phyloP scores from a whole-genome alignment of 2,329 filamentous ascomycete species.

The Claviceps purpurea region DNA sequence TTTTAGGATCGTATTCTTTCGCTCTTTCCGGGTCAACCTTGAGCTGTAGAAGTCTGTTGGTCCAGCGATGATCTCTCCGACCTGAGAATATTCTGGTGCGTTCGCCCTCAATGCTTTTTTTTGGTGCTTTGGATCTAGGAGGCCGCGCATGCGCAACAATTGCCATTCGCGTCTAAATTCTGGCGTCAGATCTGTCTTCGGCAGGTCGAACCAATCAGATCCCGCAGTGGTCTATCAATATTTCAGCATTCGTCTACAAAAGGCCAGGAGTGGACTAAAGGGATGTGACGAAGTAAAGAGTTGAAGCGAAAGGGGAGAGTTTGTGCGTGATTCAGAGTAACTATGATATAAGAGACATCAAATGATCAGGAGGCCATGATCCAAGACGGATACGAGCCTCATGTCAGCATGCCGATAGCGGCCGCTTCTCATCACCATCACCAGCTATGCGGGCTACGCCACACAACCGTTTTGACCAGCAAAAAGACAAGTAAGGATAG shows the following conservation, averaged over 20 bases:
- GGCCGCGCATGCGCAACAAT: slow-evolving; percentile 74
- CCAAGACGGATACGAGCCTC: slow-evolving; percentile 27
- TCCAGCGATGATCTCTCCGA: slow-evolving; percentile 79
- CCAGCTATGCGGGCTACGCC: neutral
- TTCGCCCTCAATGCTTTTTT: slow-evolving; percentile 66
- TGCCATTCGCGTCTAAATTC: slow-evolving; percentile 83
- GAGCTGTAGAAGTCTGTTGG: slow-evolving; percentile 77
- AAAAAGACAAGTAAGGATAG: neutral
- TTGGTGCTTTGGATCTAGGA: slow-evolving; percentile 85
- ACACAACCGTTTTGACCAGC: neutral
- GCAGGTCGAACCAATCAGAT: slow-evolving; percentile 74
- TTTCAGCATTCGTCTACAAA: slow-evolving; percentile 11
- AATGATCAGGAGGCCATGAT: slow-evolving; percentile 43
- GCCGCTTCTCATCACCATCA: slow-evolving; percentile 27
- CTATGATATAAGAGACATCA: slow-evolving; percentile 49
- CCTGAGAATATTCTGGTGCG: slow-evolving; percentile 68
- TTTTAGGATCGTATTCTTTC: slow-evolving; percentile 75
- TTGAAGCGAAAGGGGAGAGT: too few species aligned
- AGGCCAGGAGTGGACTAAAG: neutral
- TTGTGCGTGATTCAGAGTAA: slow-evolving; percentile 49
- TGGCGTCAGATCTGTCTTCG: slow-evolving; percentile 69
- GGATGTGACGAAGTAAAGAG: neutral
- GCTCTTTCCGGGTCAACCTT: slow-evolving; percentile 72
- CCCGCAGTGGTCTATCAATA: slow-evolving; percentile 48
- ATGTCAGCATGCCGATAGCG: slow-evolving; percentile 24